A percentile compares a stretch with the other conserved stretches of the same genome.
Conservation (phyloP, 495 filamentous ascomycete genomes). For the Hypoxylon perforatum region DNA sequence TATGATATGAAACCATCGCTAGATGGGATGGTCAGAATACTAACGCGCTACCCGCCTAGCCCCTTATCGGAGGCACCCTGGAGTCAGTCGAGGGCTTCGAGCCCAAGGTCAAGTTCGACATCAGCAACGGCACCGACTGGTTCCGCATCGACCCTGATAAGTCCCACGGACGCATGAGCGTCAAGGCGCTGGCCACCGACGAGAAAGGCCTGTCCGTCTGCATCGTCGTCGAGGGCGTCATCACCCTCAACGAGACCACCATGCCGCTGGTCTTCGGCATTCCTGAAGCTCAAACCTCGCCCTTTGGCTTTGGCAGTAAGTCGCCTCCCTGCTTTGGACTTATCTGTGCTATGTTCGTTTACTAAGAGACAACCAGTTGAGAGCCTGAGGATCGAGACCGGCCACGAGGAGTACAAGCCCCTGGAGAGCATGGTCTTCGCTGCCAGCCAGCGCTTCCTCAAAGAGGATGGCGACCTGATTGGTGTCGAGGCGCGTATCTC, state of each 20-base stretch:
- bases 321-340: not conserved
- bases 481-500: conserved; percentile 18
- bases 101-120: conserved; percentile 22
- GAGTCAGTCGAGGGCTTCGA: conserved; percentile 29
- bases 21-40: not conserved
- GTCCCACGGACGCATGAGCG: conserved; percentile 14
- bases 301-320: conserved; percentile 15
- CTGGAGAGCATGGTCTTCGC: conserved; percentile 22
- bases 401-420: conserved; percentile 21
- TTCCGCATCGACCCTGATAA: conserved; percentile 25
- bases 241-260: conserved; percentile 14
- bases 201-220: conserved; percentile 18
- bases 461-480: conserved; percentile 11
- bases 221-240: conserved; percentile 14
- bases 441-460: conserved; percentile 14
- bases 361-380: not conserved
- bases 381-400: conserved; percentile 13
- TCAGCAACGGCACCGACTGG: conserved; percentile 19
- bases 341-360: not conserved
- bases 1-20: not conserved
- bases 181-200: conserved; percentile 15
- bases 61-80: conserved; percentile 12
- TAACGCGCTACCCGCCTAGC: not conserved
- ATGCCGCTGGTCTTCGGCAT: conserved; percentile 16
- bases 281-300: not conserved